A percentile compares a stretch with the other conserved stretches of the same genome.
phyloP scores from a whole-genome alignment of 2,329 filamentous ascomycete genomes.

The Aspergillus thermomutatus region DNA sequence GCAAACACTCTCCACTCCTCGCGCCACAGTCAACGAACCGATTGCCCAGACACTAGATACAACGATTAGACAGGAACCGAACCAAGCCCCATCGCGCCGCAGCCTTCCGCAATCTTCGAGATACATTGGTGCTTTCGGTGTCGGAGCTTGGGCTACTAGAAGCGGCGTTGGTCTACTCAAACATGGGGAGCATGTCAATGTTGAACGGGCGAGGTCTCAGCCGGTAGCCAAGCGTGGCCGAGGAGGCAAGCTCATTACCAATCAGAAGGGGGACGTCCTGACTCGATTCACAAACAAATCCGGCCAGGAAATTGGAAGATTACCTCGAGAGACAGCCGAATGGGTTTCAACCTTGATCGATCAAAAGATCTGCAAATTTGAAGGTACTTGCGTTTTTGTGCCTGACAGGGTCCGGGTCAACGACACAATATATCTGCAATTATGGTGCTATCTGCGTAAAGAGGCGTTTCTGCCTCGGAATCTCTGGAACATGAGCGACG shows the following conservation, averaged over 20 bases:
- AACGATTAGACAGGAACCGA: neutral
- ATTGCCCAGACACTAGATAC: neutral
- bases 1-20: slow-evolving; percentile 5
- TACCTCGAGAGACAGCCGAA: slow-evolving; percentile 80
- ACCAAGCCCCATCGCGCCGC: slow-evolving; percentile 12
- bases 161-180: slow-evolving; percentile 73
- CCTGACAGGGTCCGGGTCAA: slow-evolving; percentile 83
- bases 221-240: slow-evolving; percentile 50
- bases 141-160: slow-evolving; percentile 84
- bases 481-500: slow-evolving; percentile 52
- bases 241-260: slow-evolving; percentile 43
- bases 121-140: slow-evolving; percentile 90
- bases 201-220: slow-evolving; percentile 79
- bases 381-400: slow-evolving; percentile 83
- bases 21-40: neutral
- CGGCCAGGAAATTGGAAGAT: slow-evolving; percentile 79
- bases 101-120: slow-evolving; percentile 51
- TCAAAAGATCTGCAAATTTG: slow-evolving; percentile 81
- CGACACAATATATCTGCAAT: slow-evolving; percentile 89
- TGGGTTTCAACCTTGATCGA: slow-evolving; percentile 94
- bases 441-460: slow-evolving; percentile 71
- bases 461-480: slow-evolving; percentile 67
- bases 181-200: slow-evolving; percentile 77
- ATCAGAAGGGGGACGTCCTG: slow-evolving; percentile 75
- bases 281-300: slow-evolving; percentile 81